Base-by-base conservation (phyloP, 2,329 filamentous ascomycete genomes). In the Chrysoporthe deuterocubensis region DNA sequence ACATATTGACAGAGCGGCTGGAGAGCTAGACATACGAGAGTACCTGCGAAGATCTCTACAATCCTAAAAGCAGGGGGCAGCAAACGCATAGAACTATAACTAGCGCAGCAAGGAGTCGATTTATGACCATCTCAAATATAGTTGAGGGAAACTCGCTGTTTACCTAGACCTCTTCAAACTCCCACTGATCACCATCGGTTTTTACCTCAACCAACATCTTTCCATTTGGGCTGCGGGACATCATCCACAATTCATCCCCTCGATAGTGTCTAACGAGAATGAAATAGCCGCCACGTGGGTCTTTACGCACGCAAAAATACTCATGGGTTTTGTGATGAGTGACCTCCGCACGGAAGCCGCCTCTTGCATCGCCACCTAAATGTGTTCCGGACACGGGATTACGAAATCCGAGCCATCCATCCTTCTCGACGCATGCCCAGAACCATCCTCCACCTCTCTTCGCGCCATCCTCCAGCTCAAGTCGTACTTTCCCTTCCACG, bases 391-490 rank as follows among this genome's bases (percentile, higher is more conserved):
- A 65, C 14, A 68, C 57, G 8, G 26, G n/a, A 6, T 48, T 61
- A 7, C 66, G 66, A 37, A 68, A 68, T 2, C 66, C 57, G 18
- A 62, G 26, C 56, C 62, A 68, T 34, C 52, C 64, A 16, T 40
- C 7, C 14, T 8, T 26, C 11, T 65, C 57, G n/a, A n/a, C 66
- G 48, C 66, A 68, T 6, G 7, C 32, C 66, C 66, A 68, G 57
- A 48, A 11, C 46, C 62, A 65, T 26, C 62, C 56, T 26, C 34
- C 62, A 6, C 6, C 56, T 7, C 42, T 21, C 14, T 21, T 18
- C 5, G 37, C 14, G 7, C 18, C 7, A 7, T 59, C 34, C 14
- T 40, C 34, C 4, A 26, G 9, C 2, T n/a, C 16, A 4, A 54
- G n/a, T 18, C 16, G 14, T 0, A 67, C 32, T 21, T n/a, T 7